A percentile compares a stretch with the other conserved stretches of the same genome.
Conservation (phyloP, 1,139 yeast genomes). For the Starmera stellimalicola region DNA sequence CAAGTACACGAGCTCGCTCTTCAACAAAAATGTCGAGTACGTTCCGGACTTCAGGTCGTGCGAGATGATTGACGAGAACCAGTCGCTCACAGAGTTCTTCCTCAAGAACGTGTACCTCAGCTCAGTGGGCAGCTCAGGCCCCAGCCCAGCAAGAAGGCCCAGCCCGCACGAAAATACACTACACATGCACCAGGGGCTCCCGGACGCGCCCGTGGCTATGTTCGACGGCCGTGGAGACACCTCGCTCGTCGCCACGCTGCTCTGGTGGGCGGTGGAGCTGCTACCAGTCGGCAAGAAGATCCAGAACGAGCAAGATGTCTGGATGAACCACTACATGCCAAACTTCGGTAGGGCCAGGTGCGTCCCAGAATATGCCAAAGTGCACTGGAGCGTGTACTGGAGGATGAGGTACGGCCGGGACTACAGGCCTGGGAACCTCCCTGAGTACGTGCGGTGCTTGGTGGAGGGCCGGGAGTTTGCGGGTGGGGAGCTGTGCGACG, state of each 20-base stretch:
- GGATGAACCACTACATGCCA: conserved; percentile 40
- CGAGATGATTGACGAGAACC: conserved; percentile 4
- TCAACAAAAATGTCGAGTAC: conserved; percentile 1
- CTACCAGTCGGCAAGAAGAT: conserved; percentile 44
- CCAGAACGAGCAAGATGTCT: conserved; percentile 35
- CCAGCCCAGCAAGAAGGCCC: background rate
- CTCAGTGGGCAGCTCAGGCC: background rate
- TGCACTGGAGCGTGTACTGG: conserved; percentile 61
- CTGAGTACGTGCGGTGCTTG: conserved; percentile 22
- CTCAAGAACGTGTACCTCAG: conserved; percentile 8
- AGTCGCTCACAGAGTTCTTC: conserved; percentile 8
- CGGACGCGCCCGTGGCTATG: conserved; percentile 12
- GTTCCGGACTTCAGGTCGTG: conserved; percentile 15
- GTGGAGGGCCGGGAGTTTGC: conserved; percentile 8
- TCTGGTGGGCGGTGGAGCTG: conserved; percentile 57
- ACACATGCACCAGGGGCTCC: conserved; percentile 8
- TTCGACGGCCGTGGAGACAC: conserved; percentile 31
- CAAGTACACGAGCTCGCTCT: conserved; percentile 9
- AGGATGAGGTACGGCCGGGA: conserved; percentile 35
- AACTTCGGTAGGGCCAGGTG: conserved; percentile 43
- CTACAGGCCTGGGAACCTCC: conserved; percentile 38
- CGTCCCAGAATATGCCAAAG: conserved; percentile 34
- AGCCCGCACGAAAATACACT: conserved; percentile 5
- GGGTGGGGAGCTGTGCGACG: conserved; percentile 1
- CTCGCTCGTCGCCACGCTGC: conserved; percentile 12